Conservation (phyloP, 2,329 filamentous ascomycete genomes). For the Aspergillus ochraceus region DNA sequence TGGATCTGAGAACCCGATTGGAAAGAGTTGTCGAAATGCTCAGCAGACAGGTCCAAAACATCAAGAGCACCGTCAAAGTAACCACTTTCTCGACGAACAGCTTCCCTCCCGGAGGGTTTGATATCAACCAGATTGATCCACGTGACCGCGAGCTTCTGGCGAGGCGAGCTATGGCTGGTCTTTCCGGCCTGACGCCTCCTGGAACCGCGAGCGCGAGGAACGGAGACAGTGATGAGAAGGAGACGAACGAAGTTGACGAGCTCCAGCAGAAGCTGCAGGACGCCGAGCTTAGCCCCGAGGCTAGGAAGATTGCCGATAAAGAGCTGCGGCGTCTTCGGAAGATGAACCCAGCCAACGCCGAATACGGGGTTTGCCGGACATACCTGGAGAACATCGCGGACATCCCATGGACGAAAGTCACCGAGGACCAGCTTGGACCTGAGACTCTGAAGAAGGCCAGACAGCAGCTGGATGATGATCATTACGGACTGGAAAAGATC, state of each 20-base stretch:
- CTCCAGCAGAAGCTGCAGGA: conserved; percentile 83
- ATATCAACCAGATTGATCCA: conserved; percentile 53
- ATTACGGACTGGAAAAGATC: conserved; percentile 94
- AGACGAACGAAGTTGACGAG: conserved; percentile 86
- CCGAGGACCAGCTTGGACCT: conserved; percentile 79
- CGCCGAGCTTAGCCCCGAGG: conserved; percentile 78
- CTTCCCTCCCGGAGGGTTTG: conserved; percentile 61
- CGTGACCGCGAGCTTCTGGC: conserved; percentile 47
- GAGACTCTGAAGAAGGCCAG: conserved; percentile 77
- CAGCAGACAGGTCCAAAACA: conserved; percentile 74
- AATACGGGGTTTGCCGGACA: conserved; percentile 89
- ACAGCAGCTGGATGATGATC: conserved; percentile 90
- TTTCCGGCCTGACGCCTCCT: conserved; percentile 43
- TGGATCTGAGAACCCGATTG: conserved; percentile 75
- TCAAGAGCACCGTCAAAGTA: conserved; percentile 86
- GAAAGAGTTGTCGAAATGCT: conserved; percentile 81
- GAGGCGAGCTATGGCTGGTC: conserved; percentile 44
- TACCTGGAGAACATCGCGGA: conserved; percentile 93
- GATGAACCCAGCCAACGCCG: conserved; percentile 94
- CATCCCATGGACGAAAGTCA: conserved; percentile 85
- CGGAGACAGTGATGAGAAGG: conserved; percentile 67
- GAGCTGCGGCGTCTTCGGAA: conserved; percentile 87
- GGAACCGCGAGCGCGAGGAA: conserved; percentile 49
- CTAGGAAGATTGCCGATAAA: conserved; percentile 83
- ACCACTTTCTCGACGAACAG: conserved; percentile 71